Evolutionary conservation across 805 yeast species (phyloP).

Genomic region (Wickerhamiella azymoides): DNA sequence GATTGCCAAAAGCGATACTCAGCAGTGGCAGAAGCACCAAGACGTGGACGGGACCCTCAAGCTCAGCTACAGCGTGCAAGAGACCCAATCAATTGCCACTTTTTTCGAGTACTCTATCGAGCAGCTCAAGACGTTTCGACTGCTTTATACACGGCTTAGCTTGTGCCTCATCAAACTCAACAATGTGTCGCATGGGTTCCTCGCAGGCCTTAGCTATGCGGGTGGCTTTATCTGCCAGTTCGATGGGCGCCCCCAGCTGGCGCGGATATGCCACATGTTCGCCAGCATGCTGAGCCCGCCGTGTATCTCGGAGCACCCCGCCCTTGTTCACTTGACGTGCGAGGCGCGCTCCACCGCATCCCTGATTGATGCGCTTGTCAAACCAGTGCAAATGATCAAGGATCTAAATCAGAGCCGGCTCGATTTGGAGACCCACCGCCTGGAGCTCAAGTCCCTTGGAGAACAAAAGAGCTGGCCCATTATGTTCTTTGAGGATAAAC

Average conservation of each 20-base stretch:
- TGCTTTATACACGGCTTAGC: constrained; percentile 4
- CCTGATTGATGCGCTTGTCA: constrained; percentile 19
- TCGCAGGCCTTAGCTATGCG: neutral
- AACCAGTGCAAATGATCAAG: constrained; percentile 20
- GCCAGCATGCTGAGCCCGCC: constrained; percentile 6
- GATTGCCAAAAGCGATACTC: constrained; percentile 21
- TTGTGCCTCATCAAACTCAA: neutral
- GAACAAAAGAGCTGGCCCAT: constrained; percentile 22
- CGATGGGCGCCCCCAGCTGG: neutral
- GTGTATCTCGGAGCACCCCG: neutral
- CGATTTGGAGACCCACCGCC: constrained; percentile 16
- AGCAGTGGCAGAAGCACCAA: constrained; percentile 13
- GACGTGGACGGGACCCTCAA: constrained; percentile 13
- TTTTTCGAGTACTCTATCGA: constrained; percentile 11
- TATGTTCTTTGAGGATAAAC: constrained; percentile 24
- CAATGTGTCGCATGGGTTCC: neutral
- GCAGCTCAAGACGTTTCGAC: constrained; percentile 6
- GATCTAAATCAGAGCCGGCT: constrained; percentile 19
- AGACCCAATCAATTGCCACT: constrained; percentile 8
- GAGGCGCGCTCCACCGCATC: constrained; percentile 12
- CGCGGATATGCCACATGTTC: neutral
- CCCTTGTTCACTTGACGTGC: constrained; percentile 4
- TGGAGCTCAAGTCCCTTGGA: constrained; percentile 17
- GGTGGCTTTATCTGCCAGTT: neutral
- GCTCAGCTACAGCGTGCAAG: constrained; percentile 14